Evolutionary conservation across 768 basidiomycete genomes (phyloP).

Genomic region (Hygrocybe punicea): DNA sequence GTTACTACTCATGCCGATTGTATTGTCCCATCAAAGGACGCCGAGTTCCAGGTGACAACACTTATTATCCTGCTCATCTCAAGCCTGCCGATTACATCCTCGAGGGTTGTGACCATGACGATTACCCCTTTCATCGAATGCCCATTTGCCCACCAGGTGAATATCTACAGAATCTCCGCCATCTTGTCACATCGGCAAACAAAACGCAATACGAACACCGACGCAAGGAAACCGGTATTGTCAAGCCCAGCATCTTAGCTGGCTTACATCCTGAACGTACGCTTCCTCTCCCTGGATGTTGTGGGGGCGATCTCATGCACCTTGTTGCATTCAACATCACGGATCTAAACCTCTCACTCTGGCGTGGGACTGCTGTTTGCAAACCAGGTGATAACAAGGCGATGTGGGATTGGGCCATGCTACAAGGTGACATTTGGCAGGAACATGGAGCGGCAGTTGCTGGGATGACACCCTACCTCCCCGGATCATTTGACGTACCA

Average conservation of each 20-base stretch:
- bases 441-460: constrained; percentile 16
- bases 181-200: constrained; percentile 26
- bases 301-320: constrained; percentile 40
- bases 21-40: constrained; percentile 31
- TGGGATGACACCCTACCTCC: background rate
- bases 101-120: constrained; percentile 18
- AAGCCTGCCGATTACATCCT: constrained; percentile 24
- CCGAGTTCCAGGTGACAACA: constrained; percentile 23
- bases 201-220: constrained; percentile 20
- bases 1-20: constrained; percentile 20
- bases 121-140: constrained; percentile 3
- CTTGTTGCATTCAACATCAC: constrained; percentile 33
- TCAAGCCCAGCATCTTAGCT: constrained; percentile 35
- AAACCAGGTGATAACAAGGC: constrained; percentile 16
- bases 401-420: constrained; percentile 31
- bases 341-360: constrained; percentile 22
- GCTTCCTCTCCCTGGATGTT: constrained; percentile 30
- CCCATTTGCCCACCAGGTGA: too few species aligned
- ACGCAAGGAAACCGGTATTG: constrained; percentile 35
- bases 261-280: constrained; percentile 37
- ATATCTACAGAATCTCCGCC: background rate
- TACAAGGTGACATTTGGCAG: constrained; percentile 15
- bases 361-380: constrained; percentile 22
- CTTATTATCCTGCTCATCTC: constrained; percentile 35
- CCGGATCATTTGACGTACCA: constrained; percentile 17